Base-by-base conservation (phyloP, 345 rosid species). In the Linum tenue region DNA sequence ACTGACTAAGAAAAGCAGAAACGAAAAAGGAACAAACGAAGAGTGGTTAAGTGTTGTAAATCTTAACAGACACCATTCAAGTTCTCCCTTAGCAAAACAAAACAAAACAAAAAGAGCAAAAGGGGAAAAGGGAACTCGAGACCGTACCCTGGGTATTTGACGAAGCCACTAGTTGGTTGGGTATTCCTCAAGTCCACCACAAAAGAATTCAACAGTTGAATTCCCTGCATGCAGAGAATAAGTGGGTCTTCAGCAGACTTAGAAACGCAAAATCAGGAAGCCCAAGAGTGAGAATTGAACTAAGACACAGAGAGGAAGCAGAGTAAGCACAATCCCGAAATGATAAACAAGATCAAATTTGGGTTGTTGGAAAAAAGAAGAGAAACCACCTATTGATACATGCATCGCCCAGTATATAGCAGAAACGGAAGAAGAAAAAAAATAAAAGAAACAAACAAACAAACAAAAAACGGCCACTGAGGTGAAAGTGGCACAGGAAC, bases 341-440 rank as follows among this genome's bases (percentile, higher is more conserved):
- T 22, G 31, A 22, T 22, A 22, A 22, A 22, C 31, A 22, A 22
- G 31, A 22, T 22, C 31, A 22, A 22, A 22, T 22, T 22, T 22
- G 31, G 31, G 31, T 22, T 22, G 31, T 22, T 22, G 31, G 31
- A 22, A 22, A 22, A 22, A 22, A 22, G 53, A 48, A 48, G 53
- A 9, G 9, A 15, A 48, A 48, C 9, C 9, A 48, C 53, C 14
- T 9, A 48, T 48, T 15, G 14, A 10, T 3, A 48, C 9, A 48
- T 48, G 15, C 53, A 22, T 22, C 31, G 31, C 31, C 31, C 31
- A 22, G 31, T 22, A 22, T 22, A 11, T 2, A 64, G 51, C 59
- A 39, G 69, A 65, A 70, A 70, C 66, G 38, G 58, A 55, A 39
- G 48, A 22, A 22, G 31, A 22, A 22, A 22, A 22, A 22, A 22